Evolutionary conservation across 23 red algal genomes (phyloP), one percentile per base, ranked within the genome.

Genomic region (Porphyridium purpureum): DNA sequence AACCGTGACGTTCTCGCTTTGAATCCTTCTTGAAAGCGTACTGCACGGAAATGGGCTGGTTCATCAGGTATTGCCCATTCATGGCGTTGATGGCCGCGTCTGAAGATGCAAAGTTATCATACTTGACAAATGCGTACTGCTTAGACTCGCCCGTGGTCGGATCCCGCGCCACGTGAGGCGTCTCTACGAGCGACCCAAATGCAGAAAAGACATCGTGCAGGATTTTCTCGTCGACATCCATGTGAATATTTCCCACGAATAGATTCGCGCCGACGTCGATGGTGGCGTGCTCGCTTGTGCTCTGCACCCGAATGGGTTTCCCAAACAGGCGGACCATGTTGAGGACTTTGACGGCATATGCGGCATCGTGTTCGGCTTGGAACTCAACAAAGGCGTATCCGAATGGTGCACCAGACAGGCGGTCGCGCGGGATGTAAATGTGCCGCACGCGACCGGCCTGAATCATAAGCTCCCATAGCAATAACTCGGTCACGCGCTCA

Each of bases 351-450:
- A 60, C 44, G 4, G 83, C 83, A 31, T 92, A 92, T 1, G 59
- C 47, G 20, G 83, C 83, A 34, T 79, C 71, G 4, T 66, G 31
- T 25, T 64, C 35, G n/a, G 55, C 64, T 17, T 58, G 49, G 42
- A 80, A 92, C 35, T 92, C 83, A 47, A 56, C 61, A 49, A 92
- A 92, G 21, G 59, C 83, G 67, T 80, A 92, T 3, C 83, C 83
- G 27, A 68, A 62, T 28, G 68, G 68, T 35, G 59, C 52, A 40
- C 83, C 74, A 1, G 83, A 79, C n/a, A 92, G 78, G 33, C 83
- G 70, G 50, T 92, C 70, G 21, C 83, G 73, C 35, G 83, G 83
- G 7, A 92, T 58, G 68, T 92, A 92, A 1, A 92, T 72, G 31
- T 79, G 72, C 64, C 59, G 57, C 4, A 92, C 72, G 1, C 72